Evolutionary conservation across 1,284 basidiomycete genomes (phyloP).

Genomic region (Ceratorhiza oryzae-sativae): DNA sequence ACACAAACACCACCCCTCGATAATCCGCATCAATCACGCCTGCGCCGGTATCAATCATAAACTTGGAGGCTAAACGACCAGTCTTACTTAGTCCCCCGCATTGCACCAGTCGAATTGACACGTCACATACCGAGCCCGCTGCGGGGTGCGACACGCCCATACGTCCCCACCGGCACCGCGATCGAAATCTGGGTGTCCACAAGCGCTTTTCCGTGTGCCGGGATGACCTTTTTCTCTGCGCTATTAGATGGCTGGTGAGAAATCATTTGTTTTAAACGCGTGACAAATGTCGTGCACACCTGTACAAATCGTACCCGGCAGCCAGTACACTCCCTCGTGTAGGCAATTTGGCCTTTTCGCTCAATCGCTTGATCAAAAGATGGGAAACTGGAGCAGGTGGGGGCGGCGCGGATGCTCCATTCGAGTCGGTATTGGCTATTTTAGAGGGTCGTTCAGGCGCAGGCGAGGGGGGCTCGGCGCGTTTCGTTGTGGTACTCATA

Average conservation of each 20-base stretch:
- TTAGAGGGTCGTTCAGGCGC: slow-evolving; percentile 6
- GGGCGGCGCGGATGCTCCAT: slow-evolving; percentile 2
- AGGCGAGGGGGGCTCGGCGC: slow-evolving; percentile 27
- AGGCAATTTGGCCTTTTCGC: slow-evolving; percentile 82
- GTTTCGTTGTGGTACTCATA: slow-evolving; percentile 9
- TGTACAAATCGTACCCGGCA: slow-evolving; percentile 95
- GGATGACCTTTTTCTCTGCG: slow-evolving; percentile 78
- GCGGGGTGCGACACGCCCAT: slow-evolving; percentile 94
- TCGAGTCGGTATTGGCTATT: slow-evolving; percentile 27
- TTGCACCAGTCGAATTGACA: neutral
- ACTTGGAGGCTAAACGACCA: slow-evolving; percentile 85
- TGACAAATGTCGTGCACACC: too few relatives aligned
- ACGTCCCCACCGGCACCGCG: slow-evolving; percentile 90
- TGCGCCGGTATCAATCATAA: slow-evolving; percentile 96
- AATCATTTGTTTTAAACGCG: too few relatives aligned
- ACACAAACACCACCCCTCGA: slow-evolving; percentile 89
- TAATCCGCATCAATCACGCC: slow-evolving; percentile 98
- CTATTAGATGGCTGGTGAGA: too few relatives aligned
- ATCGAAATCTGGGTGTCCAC: slow-evolving; percentile 91
- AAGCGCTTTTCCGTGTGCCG: slow-evolving; percentile 87
- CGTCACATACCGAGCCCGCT: slow-evolving; percentile 82
- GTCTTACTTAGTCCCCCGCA: neutral
- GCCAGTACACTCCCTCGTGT: slow-evolving; percentile 86
- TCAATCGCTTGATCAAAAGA: slow-evolving; percentile 86
- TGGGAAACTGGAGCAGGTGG: slow-evolving; percentile 43